phyloP scores from a whole-genome alignment of 1,284 basidiomycete species.

The Filobasidium uniguttulatum region DNA sequence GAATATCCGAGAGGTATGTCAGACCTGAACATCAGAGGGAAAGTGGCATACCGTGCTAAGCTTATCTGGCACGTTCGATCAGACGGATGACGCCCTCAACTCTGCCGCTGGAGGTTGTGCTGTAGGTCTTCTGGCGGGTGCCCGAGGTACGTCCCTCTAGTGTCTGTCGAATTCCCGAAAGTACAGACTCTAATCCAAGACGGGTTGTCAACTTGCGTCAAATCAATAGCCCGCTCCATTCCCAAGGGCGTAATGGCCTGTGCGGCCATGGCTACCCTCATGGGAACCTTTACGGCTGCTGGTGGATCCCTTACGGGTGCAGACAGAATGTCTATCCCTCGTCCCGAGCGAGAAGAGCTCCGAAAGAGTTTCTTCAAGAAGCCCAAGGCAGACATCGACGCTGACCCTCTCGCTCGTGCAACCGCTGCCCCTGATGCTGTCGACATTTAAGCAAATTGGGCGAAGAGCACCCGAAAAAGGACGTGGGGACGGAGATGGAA shows the following conservation, averaged over 20 bases:
- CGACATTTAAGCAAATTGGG: no score
- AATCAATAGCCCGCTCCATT: constrained; percentile 55
- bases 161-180: not conserved
- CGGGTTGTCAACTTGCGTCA: not conserved
- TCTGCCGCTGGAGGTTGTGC: constrained; percentile 81
- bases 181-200: not conserved
- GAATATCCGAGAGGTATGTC: constrained; percentile 52
- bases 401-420: no score
- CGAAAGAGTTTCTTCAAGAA: constrained; percentile 41
- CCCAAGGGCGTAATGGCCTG: constrained; percentile 73
- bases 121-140: constrained; percentile 77
- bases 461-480: no score
- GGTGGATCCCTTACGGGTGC: constrained; percentile 42
- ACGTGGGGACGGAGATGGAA: no score
- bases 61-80: not conserved
- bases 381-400: constrained; percentile 17
- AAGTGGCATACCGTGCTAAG: not conserved
- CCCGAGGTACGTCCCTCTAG: constrained; percentile 48
- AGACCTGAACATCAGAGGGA: not conserved
- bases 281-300: constrained; percentile 73
- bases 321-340: constrained; percentile 25
- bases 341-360: constrained; percentile 39
- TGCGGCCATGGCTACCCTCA: constrained; percentile 59
- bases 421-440: no score
- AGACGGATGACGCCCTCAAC: constrained; percentile 67